Conservation (phyloP, 805 yeast genomes). For the Wickerhamomyces silvicola region DNA sequence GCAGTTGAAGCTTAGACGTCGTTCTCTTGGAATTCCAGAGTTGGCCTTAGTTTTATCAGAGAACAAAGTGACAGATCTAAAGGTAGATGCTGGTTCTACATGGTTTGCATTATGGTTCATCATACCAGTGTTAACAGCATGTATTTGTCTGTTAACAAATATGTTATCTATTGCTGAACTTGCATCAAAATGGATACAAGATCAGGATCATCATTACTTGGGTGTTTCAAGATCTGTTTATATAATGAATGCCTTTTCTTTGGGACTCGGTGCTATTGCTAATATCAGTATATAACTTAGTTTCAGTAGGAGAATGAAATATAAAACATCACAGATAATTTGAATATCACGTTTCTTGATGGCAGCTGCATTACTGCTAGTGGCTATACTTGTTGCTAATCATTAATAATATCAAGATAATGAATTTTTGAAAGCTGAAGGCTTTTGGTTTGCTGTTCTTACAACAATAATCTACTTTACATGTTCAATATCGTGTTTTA, state of each 20-base stretch:
- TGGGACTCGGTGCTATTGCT: conserved; percentile 59
- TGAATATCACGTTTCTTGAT: conserved; percentile 60
- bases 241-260: conserved; percentile 54
- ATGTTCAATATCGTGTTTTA: conserved; percentile 44
- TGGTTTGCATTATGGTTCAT: conserved; percentile 47
- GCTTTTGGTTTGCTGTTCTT: conserved; percentile 73
- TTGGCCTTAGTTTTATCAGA: conserved; percentile 9
- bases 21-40: conserved; percentile 12
- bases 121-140: conserved; percentile 68
- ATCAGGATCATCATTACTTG: conserved; percentile 21
- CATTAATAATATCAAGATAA: conserved; percentile 21
- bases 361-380: conserved; percentile 49
- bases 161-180: conserved; percentile 67
- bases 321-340: conserved; percentile 53
- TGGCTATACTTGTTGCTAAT: conserved; percentile 37
- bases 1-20: background rate
- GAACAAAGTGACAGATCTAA: conserved; percentile 11
- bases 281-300: conserved; percentile 66
- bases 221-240: conserved; percentile 38
- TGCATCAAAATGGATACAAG: conserved; percentile 58
- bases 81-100: conserved; percentile 11
- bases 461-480: conserved; percentile 56
- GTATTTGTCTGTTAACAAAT: conserved; percentile 74
- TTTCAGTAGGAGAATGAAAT: conserved; percentile 52
- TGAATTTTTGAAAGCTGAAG: conserved; percentile 40